phyloP scores from a whole-genome alignment of 352 stramenopile species.

The Aphanomyces euteiches region DNA sequence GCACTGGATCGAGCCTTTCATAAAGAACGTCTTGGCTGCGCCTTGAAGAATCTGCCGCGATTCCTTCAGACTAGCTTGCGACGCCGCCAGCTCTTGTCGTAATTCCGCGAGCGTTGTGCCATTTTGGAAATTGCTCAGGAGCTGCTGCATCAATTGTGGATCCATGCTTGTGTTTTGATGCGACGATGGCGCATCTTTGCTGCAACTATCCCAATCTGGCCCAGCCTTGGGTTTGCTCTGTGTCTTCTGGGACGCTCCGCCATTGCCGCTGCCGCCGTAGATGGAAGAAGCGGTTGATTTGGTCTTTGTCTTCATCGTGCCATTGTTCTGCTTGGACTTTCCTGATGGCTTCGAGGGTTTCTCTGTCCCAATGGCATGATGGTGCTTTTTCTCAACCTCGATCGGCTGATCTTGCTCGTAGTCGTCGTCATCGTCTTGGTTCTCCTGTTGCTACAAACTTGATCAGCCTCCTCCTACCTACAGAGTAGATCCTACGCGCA shows the following conservation, averaged over 20 bases:
- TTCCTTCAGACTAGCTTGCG: slow-evolving; percentile 62
- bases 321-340: slow-evolving; percentile 12
- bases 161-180: slow-evolving; percentile 45
- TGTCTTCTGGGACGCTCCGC: slow-evolving; percentile 37
- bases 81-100: slow-evolving; percentile 56
- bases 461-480: no score
- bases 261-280: slow-evolving; percentile 32
- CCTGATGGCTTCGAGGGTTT: background rate
- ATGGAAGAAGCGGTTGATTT: slow-evolving; percentile 32
- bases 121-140: slow-evolving; percentile 71
- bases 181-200: slow-evolving; percentile 35
- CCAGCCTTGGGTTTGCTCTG: slow-evolving; percentile 34
- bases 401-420: slow-evolving; percentile 30
- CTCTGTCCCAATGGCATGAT: background rate
- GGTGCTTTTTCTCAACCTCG: slow-evolving; percentile 27
- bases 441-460: no score
- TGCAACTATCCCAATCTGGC: slow-evolving; percentile 15
- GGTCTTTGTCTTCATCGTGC: slow-evolving; percentile 42
- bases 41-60: slow-evolving; percentile 64
- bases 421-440: slow-evolving; percentile 42
- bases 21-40: slow-evolving; percentile 63
- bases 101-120: slow-evolving; percentile 60
- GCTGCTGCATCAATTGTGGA: slow-evolving; percentile 53
- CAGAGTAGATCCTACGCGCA: slow-evolving; percentile 35
- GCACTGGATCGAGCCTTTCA: slow-evolving; percentile 10